A percentile compares a stretch with the other conserved stretches of the same genome.
Conservation (phyloP, 2,329 filamentous ascomycete species). For the Penicillium verrucosum region DNA sequence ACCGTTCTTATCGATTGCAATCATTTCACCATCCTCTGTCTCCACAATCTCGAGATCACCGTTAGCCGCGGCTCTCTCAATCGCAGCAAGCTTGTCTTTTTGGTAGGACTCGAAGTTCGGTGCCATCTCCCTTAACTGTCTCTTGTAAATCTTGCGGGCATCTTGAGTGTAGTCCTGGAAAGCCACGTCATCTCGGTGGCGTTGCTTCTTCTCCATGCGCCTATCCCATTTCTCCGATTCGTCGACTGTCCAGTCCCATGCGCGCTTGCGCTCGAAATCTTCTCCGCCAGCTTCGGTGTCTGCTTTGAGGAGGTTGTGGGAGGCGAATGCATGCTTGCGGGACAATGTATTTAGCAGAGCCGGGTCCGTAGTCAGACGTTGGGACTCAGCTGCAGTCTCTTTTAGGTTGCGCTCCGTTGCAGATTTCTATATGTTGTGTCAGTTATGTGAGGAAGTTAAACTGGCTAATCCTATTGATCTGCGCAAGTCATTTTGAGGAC, state of each 20-base stretch:
- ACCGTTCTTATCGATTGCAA: slow-evolving; percentile 88
- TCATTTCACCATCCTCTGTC: slow-evolving; percentile 89
- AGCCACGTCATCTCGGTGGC: slow-evolving; percentile 76
- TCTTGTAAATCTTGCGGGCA: slow-evolving; percentile 88
- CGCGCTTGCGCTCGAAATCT: slow-evolving; percentile 95
- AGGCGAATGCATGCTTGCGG: slow-evolving; percentile 80
- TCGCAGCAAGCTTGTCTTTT: slow-evolving; percentile 75
- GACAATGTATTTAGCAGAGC: slow-evolving; percentile 73
- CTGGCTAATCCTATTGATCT: background rate
- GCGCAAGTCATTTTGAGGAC: background rate
- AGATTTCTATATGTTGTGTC: slow-evolving; percentile 37
- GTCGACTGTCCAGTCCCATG: slow-evolving; percentile 98
- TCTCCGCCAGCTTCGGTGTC: slow-evolving; percentile 80
- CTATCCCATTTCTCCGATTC: slow-evolving; percentile 94
- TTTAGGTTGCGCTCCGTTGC: slow-evolving; percentile 63
- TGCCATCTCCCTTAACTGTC: slow-evolving; percentile 74
- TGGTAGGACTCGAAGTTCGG: slow-evolving; percentile 83
- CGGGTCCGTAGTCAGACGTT: slow-evolving; percentile 74
- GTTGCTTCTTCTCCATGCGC: slow-evolving; percentile 79
- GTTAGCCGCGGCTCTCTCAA: slow-evolving; percentile 78
- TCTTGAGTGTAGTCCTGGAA: slow-evolving; percentile 89
- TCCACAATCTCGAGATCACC: slow-evolving; percentile 91
- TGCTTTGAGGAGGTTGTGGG: slow-evolving; percentile 89
- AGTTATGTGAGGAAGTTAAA: slow-evolving; percentile 10
- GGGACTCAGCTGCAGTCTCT: slow-evolving; percentile 78